Conservation (phyloP, 2,329 filamentous ascomycete genomes). For the Colletotrichum horii region DNA sequence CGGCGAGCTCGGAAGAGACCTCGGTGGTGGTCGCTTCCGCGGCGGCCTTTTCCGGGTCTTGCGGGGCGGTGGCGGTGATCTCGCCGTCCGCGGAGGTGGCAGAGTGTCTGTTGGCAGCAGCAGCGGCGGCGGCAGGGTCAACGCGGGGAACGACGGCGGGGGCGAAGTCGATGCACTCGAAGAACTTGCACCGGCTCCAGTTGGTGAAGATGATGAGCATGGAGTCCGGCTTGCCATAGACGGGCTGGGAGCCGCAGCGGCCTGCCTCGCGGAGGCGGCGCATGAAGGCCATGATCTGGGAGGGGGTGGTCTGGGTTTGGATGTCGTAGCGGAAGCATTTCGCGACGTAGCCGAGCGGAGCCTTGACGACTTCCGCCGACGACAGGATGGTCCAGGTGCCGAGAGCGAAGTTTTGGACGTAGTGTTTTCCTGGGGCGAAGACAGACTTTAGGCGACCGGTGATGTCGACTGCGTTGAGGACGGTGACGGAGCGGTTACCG, state of each 20-base stretch:
- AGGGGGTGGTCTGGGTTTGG: slow-evolving; percentile 35
- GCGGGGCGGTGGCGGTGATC: neutral
- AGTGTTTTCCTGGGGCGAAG: slow-evolving; percentile 20
- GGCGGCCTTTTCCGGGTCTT: slow-evolving; percentile 6
- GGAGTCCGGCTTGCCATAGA: slow-evolving; percentile 35
- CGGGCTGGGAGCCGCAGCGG: slow-evolving; percentile 23
- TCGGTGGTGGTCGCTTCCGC: neutral
- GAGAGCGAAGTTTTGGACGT: slow-evolving; percentile 31
- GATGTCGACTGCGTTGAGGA: slow-evolving; percentile 30
- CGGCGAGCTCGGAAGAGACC: neutral
- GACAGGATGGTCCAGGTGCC: slow-evolving; percentile 26
- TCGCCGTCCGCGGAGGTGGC: neutral
- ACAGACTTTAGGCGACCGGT: slow-evolving; percentile 27
- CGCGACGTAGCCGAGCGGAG: slow-evolving; percentile 32
- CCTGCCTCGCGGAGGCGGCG: slow-evolving; percentile 24
- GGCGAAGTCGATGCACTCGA: slow-evolving; percentile 40
- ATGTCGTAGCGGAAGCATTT: slow-evolving; percentile 35
- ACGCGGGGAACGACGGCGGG: slow-evolving; percentile 27
- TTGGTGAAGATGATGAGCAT: slow-evolving; percentile 42
- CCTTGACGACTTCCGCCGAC: slow-evolving; percentile 24
- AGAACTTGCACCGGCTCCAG: slow-evolving; percentile 41
- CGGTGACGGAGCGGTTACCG: slow-evolving; percentile 24
- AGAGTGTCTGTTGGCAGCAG: neutral
- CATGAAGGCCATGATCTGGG: slow-evolving; percentile 34
- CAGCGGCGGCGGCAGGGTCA: neutral